phyloP scores from a whole-genome alignment of 257 asterid species.

The Ligustrum vulgare region DNA sequence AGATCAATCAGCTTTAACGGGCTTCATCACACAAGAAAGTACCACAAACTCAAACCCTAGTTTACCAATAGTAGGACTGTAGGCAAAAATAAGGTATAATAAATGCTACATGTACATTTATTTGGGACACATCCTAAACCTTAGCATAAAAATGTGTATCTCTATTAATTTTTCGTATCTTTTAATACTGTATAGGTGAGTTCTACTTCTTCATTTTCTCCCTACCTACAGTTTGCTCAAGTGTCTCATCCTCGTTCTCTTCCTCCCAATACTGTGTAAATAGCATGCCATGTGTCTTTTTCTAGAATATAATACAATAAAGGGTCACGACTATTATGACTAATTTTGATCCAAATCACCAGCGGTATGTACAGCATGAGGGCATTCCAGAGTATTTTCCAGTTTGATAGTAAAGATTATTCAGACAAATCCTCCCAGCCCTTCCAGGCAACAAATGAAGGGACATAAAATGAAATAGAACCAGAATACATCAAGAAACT shows the following conservation, averaged over 20 bases:
- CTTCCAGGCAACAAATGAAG: neutral
- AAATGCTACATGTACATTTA: neutral
- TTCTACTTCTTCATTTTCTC: neutral
- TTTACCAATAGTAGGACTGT: neutral
- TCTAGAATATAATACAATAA: neutral
- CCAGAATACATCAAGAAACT: neutral
- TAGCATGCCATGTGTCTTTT: neutral
- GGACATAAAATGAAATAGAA: neutral
- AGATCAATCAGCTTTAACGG: no score
- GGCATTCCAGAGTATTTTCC: neutral
- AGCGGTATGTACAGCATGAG: neutral
- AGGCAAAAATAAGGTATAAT: neutral
- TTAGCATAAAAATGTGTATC: neutral
- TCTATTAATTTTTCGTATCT: neutral
- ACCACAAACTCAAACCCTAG: neutral
- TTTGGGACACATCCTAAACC: neutral
- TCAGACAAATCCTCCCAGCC: neutral
- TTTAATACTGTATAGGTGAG: neutral
- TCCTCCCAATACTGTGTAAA: neutral
- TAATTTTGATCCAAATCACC: neutral
- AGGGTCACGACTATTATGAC: neutral
- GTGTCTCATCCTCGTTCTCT: neutral
- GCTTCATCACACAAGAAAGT: neutral
- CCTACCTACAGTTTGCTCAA: neutral
- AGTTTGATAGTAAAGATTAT: neutral